phyloP scores from a whole-genome alignment of 257 asterid genomes.

The Solanum bulbocastanum region DNA sequence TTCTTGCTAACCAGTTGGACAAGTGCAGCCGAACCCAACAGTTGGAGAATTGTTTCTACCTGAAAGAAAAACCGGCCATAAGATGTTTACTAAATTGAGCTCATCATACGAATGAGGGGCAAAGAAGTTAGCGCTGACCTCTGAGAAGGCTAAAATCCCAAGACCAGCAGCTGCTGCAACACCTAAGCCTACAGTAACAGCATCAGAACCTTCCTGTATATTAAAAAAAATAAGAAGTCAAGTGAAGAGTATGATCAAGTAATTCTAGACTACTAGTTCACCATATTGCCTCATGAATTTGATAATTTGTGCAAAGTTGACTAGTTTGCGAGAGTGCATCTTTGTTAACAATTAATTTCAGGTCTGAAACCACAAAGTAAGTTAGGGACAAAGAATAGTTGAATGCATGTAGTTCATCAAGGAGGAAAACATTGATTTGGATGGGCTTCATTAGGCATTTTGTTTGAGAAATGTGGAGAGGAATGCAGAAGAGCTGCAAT shows the following conservation, averaged over 20 bases:
- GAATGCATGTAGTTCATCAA: neutral
- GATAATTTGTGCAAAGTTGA: neutral
- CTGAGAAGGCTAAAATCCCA: conserved; percentile 65
- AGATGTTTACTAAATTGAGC: neutral
- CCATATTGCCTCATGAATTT: neutral
- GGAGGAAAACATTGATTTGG: neutral
- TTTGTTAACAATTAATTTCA: neutral
- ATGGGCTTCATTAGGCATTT: neutral
- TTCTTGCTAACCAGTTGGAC: conserved; percentile 80
- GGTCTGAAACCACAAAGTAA: neutral
- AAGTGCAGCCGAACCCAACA: conserved; percentile 80
- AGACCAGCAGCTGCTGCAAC: conserved; percentile 72
- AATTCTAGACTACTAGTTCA: neutral
- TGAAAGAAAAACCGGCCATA: conserved; percentile 19
- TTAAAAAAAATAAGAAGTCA: neutral
- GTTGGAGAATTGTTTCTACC: conserved; percentile 86
- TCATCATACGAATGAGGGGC: neutral
- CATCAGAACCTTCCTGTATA: conserved; percentile 53
- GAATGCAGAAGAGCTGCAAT: neutral
- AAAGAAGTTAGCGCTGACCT: conserved; percentile 31
- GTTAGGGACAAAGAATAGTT: neutral
- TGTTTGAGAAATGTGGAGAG: neutral
- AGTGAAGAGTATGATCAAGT: neutral
- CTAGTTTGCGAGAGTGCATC: neutral
- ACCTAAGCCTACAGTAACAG: conserved; percentile 48